Percentiles rank a stretch among this genome's conserved stretches.
phyloP scores from a whole-genome alignment of 495 filamentous ascomycete genomes.

The Neurospora sp. region DNA sequence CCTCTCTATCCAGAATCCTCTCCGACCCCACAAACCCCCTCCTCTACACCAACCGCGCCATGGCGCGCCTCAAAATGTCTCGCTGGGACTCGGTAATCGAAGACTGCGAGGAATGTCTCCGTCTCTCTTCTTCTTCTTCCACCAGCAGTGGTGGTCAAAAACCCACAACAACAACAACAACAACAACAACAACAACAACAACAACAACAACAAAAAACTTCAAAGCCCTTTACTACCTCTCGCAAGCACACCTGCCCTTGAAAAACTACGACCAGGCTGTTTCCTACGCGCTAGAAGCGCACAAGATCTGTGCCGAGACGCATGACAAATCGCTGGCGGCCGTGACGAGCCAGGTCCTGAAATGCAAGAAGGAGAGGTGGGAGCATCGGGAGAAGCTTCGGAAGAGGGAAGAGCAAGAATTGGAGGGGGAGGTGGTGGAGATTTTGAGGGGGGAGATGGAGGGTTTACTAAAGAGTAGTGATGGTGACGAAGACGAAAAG shows the following conservation, averaged over 20 bases:
- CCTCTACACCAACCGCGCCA: constrained; percentile 81
- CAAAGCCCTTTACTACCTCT: constrained; percentile 78
- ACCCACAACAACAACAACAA: not conserved
- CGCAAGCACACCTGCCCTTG: constrained; percentile 70
- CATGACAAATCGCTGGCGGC: constrained; percentile 51
- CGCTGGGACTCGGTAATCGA: constrained; percentile 66
- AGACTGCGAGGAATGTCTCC: constrained; percentile 67
- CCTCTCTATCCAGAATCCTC: constrained; percentile 32
- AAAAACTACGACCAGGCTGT: constrained; percentile 67
- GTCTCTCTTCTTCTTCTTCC: constrained; percentile 45
- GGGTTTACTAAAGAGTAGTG: constrained; percentile 8
- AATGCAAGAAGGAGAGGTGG: constrained; percentile 71
- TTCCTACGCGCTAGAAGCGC: constrained; percentile 58
- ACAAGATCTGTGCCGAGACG: constrained; percentile 53
- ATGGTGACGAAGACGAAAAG: not conserved
- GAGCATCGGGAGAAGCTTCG: constrained; percentile 44
- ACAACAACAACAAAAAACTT: constrained; percentile 21
- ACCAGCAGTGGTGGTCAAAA: not conserved
- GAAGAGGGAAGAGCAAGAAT: constrained; percentile 32
- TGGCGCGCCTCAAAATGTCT: constrained; percentile 65
- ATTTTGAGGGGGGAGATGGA: constrained; percentile 25
- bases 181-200: too few relatives aligned
- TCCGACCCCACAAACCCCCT: constrained; percentile 50
- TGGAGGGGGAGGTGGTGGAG: constrained; percentile 45
- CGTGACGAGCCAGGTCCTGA: constrained; percentile 57